These are phyloP conservation scores for Imleria badia DNA, from an alignment of 768 basidiomycete genomes.

Conservation along the genomic window DNA sequence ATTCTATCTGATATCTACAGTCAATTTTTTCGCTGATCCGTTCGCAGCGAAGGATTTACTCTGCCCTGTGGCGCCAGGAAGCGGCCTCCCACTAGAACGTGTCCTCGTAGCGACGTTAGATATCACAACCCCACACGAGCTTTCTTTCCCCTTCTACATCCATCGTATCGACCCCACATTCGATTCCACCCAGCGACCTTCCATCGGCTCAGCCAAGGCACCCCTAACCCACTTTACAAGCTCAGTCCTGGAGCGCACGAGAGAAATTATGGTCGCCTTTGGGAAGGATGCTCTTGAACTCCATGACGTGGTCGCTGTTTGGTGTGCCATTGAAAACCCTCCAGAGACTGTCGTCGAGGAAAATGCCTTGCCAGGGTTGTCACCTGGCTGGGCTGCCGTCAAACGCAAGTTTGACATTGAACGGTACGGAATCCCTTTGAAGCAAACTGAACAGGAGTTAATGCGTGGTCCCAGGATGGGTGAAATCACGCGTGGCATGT, in stretches of 20 bases:
- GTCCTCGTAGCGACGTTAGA: constrained; percentile 77
- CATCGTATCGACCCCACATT: constrained; percentile 62
- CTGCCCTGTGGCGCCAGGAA: constrained; percentile 36
- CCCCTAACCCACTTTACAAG: constrained; percentile 77
- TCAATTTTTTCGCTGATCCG: constrained; percentile 88
- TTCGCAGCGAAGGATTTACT: constrained; percentile 75
- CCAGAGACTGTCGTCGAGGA: constrained; percentile 37
- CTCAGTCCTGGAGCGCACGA: constrained; percentile 70
- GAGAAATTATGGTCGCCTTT: constrained; percentile 74
- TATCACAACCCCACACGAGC: constrained; percentile 75
- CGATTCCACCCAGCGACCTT: constrained; percentile 47
- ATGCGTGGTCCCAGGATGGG: constrained; percentile 48
- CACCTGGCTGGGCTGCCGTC: constrained; percentile 55
- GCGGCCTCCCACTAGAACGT: constrained; percentile 60
- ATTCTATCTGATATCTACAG: constrained; percentile 36
- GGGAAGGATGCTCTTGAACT: constrained; percentile 87
- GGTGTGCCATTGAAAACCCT: constrained; percentile 79
- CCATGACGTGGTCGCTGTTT: constrained; percentile 87
- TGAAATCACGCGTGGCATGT: constrained; percentile 83
- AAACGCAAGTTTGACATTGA: constrained; percentile 66
- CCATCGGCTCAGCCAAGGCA: constrained; percentile 45
- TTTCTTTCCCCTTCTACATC: constrained; percentile 68
- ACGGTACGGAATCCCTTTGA: constrained; percentile 41
- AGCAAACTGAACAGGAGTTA: background rate
- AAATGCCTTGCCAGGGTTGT: constrained; percentile 29